Percentiles rank a stretch among this genome's conserved stretches.
phyloP scores from a whole-genome alignment of 164 flowering plant genomes.

The Vitis rupestris region DNA sequence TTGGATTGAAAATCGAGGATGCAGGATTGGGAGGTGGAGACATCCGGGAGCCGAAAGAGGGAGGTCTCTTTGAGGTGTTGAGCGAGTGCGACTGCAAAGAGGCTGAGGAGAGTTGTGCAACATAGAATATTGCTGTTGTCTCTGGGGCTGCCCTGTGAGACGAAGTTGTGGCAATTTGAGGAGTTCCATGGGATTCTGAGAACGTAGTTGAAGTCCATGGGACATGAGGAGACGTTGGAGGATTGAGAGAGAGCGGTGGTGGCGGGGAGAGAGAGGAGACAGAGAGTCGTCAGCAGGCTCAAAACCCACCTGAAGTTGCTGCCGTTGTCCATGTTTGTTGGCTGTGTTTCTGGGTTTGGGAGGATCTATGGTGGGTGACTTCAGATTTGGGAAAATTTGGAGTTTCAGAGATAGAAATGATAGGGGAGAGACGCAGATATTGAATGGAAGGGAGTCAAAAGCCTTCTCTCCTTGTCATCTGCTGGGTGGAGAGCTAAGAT shows the following conservation, averaged over 20 bases:
- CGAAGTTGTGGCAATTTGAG: conserved; percentile 30
- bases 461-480: too few relatives aligned
- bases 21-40: conserved; percentile 42
- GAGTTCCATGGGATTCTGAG: conserved; percentile 47
- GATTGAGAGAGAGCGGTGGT: background rate
- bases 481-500: too few relatives aligned
- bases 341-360: too few relatives aligned
- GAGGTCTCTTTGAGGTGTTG: conserved; percentile 50
- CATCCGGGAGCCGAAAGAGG: conserved; percentile 41
- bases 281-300: background rate
- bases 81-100: conserved; percentile 46
- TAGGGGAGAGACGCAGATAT: too few relatives aligned
- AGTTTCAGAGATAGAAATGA: too few relatives aligned
- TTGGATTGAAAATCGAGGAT: conserved; percentile 39
- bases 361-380: too few relatives aligned
- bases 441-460: too few relatives aligned
- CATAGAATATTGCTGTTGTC: conserved; percentile 19
- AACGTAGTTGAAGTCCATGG: conserved; percentile 50
- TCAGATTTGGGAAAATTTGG: too few relatives aligned
- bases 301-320: too few relatives aligned
- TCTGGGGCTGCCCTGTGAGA: conserved; percentile 4
- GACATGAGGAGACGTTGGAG: conserved; percentile 31
- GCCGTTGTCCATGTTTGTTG: too few relatives aligned
- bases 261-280: conserved; percentile 2
- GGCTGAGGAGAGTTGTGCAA: conserved; percentile 51